A percentile compares a stretch with the other conserved stretches of the same genome.
Evolutionary conservation across 2,329 filamentous ascomycete species (phyloP).

Genomic region (Trichoderma guizhouense): DNA sequence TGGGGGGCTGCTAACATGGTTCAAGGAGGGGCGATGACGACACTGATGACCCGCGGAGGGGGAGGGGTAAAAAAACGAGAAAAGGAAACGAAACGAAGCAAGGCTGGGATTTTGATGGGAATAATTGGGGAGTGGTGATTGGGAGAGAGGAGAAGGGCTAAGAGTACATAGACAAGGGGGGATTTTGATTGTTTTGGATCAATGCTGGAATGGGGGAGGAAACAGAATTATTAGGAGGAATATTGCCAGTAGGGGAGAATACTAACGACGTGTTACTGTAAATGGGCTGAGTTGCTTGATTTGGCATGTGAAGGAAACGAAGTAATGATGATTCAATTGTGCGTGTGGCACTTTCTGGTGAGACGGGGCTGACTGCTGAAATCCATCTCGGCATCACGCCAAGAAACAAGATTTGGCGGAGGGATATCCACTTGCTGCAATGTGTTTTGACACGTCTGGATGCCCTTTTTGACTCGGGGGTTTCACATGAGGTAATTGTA

Average conservation of each 20-base stretch:
- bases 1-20: not conserved
- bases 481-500: slow-evolving; percentile 15
- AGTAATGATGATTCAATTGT: slow-evolving; percentile 1
- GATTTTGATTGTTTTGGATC: not conserved
- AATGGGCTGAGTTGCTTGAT: not conserved
- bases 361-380: not conserved
- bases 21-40: slow-evolving; percentile 16
- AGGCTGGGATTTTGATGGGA: not conserved
- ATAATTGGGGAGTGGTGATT: not conserved
- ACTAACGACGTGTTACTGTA: not conserved
- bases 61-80: not conserved
- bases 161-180: not conserved
- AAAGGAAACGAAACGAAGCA: not conserved
- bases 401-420: not conserved
- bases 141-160: not conserved
- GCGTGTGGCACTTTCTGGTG: not conserved
- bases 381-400: not conserved
- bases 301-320: not conserved
- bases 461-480: not conserved
- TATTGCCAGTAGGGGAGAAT: not conserved
- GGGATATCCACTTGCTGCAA: not conserved
- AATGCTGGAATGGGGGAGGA: not conserved
- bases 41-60: slow-evolving; percentile 7
- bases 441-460: not conserved
- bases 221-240: not conserved